phyloP scores from a whole-genome alignment of 2,329 filamentous ascomycete species.

The Colletotrichum viniferum region DNA sequence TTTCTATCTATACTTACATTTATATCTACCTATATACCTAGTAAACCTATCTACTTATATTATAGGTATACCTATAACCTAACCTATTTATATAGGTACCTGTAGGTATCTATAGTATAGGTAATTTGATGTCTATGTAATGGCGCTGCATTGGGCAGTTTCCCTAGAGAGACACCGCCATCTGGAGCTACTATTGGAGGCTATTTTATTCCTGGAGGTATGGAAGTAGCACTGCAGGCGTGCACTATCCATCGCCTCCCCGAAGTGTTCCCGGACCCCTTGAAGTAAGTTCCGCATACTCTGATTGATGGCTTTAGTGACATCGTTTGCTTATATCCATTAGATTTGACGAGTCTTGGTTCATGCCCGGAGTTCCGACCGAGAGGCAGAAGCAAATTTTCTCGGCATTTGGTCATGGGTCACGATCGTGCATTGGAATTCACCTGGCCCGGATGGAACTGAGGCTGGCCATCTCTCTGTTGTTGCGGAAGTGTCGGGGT shows the following conservation, averaged over 20 bases:
- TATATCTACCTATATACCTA: no score
- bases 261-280: conserved; percentile 43
- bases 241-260: conserved; percentile 51
- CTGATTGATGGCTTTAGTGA: neutral
- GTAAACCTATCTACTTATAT: no score
- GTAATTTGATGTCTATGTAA: no score
- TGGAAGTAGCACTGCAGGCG: conserved; percentile 44
- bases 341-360: conserved; percentile 8
- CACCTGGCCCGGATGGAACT: conserved; percentile 63
- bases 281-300: conserved; percentile 13
- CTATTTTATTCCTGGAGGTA: conserved; percentile 42
- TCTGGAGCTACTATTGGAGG: conserved; percentile 42
- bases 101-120: no score
- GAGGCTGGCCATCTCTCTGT: conserved; percentile 51
- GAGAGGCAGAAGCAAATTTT: conserved; percentile 51
- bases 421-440: conserved; percentile 54
- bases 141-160: conserved; percentile 39
- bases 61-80: no score
- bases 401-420: conserved; percentile 58
- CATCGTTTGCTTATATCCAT: neutral
- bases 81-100: no score
- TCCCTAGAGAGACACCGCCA: conserved; percentile 44
- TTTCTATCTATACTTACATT: no score
- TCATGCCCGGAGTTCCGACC: neutral
- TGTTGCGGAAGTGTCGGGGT: conserved; percentile 53